These are phyloP conservation scores for Mallotus japonicus DNA, from an alignment of 441 rosid species.

Conservation along the genomic window DNA sequence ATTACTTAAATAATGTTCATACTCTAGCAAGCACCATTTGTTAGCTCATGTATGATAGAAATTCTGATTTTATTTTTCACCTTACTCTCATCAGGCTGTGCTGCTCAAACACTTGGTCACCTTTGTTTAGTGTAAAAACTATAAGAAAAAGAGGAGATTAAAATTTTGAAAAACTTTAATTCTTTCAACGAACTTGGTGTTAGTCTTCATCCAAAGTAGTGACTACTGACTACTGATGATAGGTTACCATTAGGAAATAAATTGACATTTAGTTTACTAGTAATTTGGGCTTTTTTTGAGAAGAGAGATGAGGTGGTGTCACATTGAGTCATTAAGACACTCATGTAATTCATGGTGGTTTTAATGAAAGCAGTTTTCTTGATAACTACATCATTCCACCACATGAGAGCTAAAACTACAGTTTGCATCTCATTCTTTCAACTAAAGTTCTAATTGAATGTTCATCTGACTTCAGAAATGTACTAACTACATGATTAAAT, in stretches of 20 bases:
- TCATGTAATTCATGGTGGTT: background rate
- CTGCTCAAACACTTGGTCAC: background rate
- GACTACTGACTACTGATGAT: background rate
- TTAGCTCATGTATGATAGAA: background rate
- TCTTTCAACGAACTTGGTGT: background rate
- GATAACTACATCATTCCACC: background rate
- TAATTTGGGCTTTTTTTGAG: background rate
- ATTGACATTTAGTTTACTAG: background rate
- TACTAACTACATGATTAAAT: background rate
- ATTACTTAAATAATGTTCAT: conserved; percentile 2
- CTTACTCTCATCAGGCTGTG: background rate
- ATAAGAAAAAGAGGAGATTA: background rate
- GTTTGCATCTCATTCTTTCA: background rate
- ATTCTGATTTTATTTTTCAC: background rate
- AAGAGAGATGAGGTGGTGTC: background rate
- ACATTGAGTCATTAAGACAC: background rate
- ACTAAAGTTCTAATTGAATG: background rate
- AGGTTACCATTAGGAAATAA: background rate
- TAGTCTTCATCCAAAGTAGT: background rate
- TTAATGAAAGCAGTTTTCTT: background rate
- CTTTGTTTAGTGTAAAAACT: background rate
- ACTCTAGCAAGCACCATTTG: background rate
- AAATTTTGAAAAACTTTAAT: background rate
- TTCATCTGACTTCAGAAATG: background rate
- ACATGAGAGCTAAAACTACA: background rate